phyloP scores from a whole-genome alignment of 306 rosid genomes.

The Begonia loranthoides region DNA sequence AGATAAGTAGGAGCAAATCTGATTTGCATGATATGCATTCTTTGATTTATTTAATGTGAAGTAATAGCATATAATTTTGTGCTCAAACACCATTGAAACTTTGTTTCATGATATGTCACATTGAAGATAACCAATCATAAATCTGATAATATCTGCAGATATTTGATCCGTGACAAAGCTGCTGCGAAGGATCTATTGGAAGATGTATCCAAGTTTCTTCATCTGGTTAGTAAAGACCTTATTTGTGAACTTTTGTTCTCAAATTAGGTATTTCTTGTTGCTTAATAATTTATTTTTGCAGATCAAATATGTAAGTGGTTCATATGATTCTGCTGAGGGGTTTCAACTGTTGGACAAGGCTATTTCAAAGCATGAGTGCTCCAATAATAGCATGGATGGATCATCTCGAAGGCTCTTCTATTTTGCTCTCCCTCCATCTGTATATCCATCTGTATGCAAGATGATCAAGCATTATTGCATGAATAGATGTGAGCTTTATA shows the following conservation, averaged over 20 bases:
- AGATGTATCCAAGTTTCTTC: slow-evolving; percentile 48
- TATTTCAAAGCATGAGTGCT: slow-evolving; percentile 53
- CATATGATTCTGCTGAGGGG: slow-evolving; percentile 71
- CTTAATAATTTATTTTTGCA: slow-evolving; percentile 17
- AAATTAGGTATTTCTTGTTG: background rate
- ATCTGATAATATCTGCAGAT: slow-evolving; percentile 40
- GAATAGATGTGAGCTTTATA: slow-evolving; percentile 59
- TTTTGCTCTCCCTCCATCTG: slow-evolving; percentile 93
- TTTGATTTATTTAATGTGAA: too few species aligned
- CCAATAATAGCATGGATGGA: slow-evolving; percentile 42
- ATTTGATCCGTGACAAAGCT: slow-evolving; percentile 44
- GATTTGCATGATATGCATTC: too few species aligned
- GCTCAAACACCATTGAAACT: too few species aligned
- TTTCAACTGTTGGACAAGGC: slow-evolving; percentile 68
- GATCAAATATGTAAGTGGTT: slow-evolving; percentile 83
- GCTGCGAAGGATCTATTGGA: slow-evolving; percentile 36
- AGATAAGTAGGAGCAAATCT: slow-evolving; percentile 7
- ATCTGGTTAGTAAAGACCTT: slow-evolving; percentile 50
- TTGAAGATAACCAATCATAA: background rate
- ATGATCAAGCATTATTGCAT: slow-evolving; percentile 74
- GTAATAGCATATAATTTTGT: too few species aligned
- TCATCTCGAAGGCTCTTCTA: slow-evolving; percentile 75
- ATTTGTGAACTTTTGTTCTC: slow-evolving; percentile 7
- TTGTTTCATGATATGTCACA: too few species aligned
- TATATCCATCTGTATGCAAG: slow-evolving; percentile 87